phyloP scores from a whole-genome alignment of 192 early-diverging fungal genomes.

The Entomortierella chlamydospora region DNA sequence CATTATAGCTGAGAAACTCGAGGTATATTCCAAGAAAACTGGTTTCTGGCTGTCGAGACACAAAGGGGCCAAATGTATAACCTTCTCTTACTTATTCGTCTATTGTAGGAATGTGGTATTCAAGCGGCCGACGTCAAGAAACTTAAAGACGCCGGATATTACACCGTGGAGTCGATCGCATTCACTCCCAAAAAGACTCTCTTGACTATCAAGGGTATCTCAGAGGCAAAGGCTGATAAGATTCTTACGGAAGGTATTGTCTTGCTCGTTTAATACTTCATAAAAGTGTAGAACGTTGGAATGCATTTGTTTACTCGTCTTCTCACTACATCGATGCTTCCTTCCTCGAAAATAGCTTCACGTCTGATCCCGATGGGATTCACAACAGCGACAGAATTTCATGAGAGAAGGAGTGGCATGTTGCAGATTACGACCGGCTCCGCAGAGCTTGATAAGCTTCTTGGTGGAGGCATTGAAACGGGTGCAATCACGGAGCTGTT shows the following conservation, averaged over 20 bases:
- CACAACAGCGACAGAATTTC: constrained; percentile 92
- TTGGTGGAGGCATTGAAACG: constrained; percentile 96
- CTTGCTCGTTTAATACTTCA: neutral
- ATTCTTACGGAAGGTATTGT: constrained; percentile 85
- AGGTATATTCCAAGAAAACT: constrained; percentile 18
- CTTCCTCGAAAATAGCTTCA: constrained; percentile 70
- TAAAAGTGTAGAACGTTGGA: too few species aligned
- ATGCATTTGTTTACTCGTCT: too few species aligned
- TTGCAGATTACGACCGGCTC: constrained; percentile 91
- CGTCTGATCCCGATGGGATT: constrained; percentile 96
- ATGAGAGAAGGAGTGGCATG: constrained; percentile 83
- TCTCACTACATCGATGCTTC: too few species aligned
- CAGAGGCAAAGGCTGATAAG: constrained; percentile 96
- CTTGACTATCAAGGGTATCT: constrained; percentile 92
- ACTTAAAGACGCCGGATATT: constrained; percentile 86
- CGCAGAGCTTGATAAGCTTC: constrained; percentile 88
- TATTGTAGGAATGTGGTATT: constrained; percentile 74
- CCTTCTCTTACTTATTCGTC: neutral
- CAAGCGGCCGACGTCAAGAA: constrained; percentile 82
- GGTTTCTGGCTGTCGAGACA: neutral
- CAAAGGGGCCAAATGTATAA: neutral
- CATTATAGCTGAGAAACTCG: constrained; percentile 42
- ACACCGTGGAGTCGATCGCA: constrained; percentile 93
- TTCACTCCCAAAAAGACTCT: constrained; percentile 92
- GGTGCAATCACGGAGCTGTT: constrained; percentile 97